Conservation (phyloP, 345 rosid species). For the Eucalyptus rudis region DNA sequence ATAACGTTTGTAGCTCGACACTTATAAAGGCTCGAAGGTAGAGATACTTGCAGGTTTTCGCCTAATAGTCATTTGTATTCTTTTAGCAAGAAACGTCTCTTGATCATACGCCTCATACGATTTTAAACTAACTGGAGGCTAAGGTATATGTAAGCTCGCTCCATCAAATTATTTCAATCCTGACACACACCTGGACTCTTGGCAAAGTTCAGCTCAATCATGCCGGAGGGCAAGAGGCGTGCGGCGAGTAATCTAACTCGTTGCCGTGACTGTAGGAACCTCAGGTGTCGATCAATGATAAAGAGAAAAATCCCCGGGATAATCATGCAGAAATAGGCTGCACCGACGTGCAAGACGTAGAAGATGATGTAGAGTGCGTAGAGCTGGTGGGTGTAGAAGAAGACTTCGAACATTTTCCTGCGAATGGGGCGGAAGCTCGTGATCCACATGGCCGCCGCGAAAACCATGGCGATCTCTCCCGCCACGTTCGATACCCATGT, state of each 20-base stretch:
- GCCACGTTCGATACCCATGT: slow-evolving; percentile 24
- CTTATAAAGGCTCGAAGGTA: neutral
- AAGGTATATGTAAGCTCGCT: neutral
- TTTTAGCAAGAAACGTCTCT: neutral
- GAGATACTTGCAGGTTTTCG: neutral
- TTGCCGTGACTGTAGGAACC: slow-evolving; percentile 39
- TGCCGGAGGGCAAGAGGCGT: slow-evolving; percentile 23
- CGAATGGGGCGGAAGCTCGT: slow-evolving; percentile 20
- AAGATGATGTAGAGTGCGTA: slow-evolving; percentile 32
- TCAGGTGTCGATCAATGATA: slow-evolving; percentile 26
- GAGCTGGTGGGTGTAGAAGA: slow-evolving; percentile 45
- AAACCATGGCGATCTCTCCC: slow-evolving; percentile 29
- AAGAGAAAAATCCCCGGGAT: slow-evolving; percentile 52
- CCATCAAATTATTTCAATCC: neutral
- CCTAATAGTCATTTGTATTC: neutral
- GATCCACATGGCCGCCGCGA: slow-evolving; percentile 35
- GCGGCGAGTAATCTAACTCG: slow-evolving; percentile 23
- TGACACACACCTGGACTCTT: slow-evolving; percentile 14
- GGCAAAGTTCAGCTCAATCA: slow-evolving; percentile 43
- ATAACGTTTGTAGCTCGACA: neutral
- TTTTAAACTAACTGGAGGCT: neutral
- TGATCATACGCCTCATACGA: neutral
- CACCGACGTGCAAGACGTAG: slow-evolving; percentile 36
- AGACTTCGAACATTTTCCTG: slow-evolving; percentile 38
- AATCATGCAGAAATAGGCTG: slow-evolving; percentile 20